Conservation (phyloP, 805 yeast genomes). For the Maudiozyma bulderi region DNA sequence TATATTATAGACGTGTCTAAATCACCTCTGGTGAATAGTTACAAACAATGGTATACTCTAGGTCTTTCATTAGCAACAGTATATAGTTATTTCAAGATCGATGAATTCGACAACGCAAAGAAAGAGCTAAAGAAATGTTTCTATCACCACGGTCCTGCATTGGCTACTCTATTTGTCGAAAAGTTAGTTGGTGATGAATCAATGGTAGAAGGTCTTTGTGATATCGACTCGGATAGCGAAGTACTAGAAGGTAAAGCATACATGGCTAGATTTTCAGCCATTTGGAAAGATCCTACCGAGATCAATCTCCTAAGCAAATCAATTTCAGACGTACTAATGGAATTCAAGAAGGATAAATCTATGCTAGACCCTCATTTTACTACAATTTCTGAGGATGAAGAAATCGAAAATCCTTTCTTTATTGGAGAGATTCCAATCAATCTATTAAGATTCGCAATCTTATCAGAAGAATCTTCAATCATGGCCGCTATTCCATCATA, state of each 20-base stretch:
- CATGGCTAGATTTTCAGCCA: constrained; percentile 40
- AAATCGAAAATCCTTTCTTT: constrained; percentile 14
- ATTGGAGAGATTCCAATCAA: constrained; percentile 42
- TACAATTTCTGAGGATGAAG: not conserved
- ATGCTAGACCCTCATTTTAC: not conserved
- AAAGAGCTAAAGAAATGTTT: constrained; percentile 42
- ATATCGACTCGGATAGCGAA: constrained; percentile 10
- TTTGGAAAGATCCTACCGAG: constrained; percentile 45
- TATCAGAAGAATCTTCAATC: constrained; percentile 61
- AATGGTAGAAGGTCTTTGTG: constrained; percentile 12
- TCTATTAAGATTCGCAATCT: constrained; percentile 54
- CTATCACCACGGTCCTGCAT: constrained; percentile 44
- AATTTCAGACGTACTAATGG: constrained; percentile 23
- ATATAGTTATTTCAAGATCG: constrained; percentile 46
- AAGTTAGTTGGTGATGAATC: constrained; percentile 17
- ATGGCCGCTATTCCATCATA: constrained; percentile 59
- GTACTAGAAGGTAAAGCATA: constrained; percentile 46
- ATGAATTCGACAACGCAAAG: constrained; percentile 37
- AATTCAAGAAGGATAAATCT: constrained; percentile 6
- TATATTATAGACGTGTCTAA: constrained; percentile 50
- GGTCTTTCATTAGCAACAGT: constrained; percentile 59
- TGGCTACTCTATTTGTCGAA: constrained; percentile 17
- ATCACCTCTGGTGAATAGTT: constrained; percentile 48
- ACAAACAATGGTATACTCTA: constrained; percentile 61
- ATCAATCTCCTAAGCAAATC: constrained; percentile 41